Conservation (phyloP, 192 early-diverging fungal genomes). For the Thamnidium elegans region DNA sequence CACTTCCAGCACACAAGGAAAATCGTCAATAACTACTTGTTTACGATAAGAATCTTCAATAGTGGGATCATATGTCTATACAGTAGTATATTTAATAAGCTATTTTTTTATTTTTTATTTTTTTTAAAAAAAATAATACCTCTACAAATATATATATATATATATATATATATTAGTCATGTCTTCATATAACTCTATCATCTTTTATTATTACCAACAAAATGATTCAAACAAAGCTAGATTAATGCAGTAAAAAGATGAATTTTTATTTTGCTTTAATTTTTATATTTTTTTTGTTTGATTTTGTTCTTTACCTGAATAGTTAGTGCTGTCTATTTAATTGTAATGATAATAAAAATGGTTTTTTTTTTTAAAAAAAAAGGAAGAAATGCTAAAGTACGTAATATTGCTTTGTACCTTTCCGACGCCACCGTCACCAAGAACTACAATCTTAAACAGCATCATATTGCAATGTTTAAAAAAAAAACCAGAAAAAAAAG, state of each 20-base stretch:
- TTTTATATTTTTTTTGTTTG: neutral
- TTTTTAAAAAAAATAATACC: slow-evolving; percentile 12
- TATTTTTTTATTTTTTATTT: no score
- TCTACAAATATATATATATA: slow-evolving; percentile 20
- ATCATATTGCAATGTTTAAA: slow-evolving; percentile 56
- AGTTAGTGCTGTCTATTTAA: slow-evolving; percentile 34
- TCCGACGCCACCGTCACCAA: slow-evolving; percentile 87
- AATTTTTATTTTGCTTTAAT: neutral
- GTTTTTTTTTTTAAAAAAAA: neutral
- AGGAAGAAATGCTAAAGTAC: neutral
- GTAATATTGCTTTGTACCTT: slow-evolving; percentile 17
- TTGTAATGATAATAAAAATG: neutral
- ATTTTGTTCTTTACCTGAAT: slow-evolving; percentile 35
- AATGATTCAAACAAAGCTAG: slow-evolving; percentile 42
- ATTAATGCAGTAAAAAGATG: slow-evolving; percentile 6
- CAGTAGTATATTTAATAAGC: neutral
- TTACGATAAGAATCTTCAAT: slow-evolving; percentile 98
- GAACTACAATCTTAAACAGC: slow-evolving; percentile 93
- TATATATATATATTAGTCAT: neutral
- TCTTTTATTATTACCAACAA: slow-evolving; percentile 36
- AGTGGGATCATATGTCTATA: slow-evolving; percentile 92
- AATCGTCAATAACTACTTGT: slow-evolving; percentile 95
- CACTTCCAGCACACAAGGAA: slow-evolving; percentile 94
- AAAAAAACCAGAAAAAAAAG: no score
- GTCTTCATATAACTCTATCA: neutral